Conservation (phyloP, 2,329 filamentous ascomycete genomes). For the Nemania bipapillata region DNA sequence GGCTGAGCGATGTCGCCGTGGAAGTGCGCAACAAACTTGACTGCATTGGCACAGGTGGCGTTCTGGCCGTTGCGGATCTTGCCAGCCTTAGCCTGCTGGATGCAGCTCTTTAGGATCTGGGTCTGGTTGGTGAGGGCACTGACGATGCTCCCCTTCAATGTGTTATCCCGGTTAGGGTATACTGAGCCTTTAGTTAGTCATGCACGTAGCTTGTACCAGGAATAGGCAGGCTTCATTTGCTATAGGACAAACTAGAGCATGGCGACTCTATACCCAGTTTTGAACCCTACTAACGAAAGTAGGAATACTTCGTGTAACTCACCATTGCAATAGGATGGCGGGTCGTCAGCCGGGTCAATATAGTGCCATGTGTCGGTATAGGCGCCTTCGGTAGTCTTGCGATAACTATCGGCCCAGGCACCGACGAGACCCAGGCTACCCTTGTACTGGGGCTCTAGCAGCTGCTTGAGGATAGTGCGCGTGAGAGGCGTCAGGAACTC, state of each 20-base stretch:
- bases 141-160: slow-evolving; percentile 47
- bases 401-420: slow-evolving; percentile 55
- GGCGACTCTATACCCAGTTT: not conserved
- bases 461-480: slow-evolving; percentile 46
- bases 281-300: not conserved
- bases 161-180: slow-evolving; percentile 54
- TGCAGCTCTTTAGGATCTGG: slow-evolving; percentile 40
- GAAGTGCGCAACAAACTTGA: slow-evolving; percentile 55
- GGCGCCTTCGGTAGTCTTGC: slow-evolving; percentile 52
- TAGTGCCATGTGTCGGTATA: slow-evolving; percentile 55
- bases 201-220: not conserved
- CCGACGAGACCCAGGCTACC: slow-evolving; percentile 54
- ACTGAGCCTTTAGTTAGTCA: slow-evolving; percentile 39
- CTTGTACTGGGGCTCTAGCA: slow-evolving; percentile 50
- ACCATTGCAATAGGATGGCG: slow-evolving; percentile 52
- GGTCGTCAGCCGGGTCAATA: slow-evolving; percentile 56
- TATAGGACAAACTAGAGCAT: not conserved
- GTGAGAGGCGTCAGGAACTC: slow-evolving; percentile 39
- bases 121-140: slow-evolving; percentile 47
- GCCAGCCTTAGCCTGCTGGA: slow-evolving; percentile 36
- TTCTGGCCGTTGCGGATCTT: slow-evolving; percentile 36
- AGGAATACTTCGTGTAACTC: slow-evolving; percentile 2
- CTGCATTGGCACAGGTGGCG: slow-evolving; percentile 44
- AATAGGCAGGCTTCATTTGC: too few relatives aligned
- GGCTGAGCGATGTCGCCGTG: slow-evolving; percentile 60